These are phyloP conservation scores for Zostera marina DNA, from an alignment of 116 monocot genomes.

Conservation along the genomic window DNA sequence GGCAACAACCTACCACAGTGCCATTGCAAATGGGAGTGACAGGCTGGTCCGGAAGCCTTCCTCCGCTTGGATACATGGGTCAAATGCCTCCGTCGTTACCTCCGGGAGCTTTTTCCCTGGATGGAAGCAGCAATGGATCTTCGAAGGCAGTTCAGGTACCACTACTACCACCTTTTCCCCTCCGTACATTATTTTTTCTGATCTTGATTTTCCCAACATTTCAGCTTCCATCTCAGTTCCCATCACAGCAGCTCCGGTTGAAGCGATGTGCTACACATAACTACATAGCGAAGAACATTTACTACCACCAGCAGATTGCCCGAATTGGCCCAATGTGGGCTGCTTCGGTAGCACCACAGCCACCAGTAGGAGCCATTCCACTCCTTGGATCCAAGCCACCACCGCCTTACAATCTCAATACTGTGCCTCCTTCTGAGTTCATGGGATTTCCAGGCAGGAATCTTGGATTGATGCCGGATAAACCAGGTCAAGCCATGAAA, in stretches of 20 bases:
- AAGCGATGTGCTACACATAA: conserved; percentile 77
- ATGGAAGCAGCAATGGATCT: conserved; percentile 24
- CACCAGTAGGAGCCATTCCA: conserved; percentile 18
- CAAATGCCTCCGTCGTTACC: conserved; percentile 39
- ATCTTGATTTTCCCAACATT: neutral
- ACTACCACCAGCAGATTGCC: conserved; percentile 49
- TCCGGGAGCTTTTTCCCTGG: conserved; percentile 40
- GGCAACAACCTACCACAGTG: conserved; percentile 26
- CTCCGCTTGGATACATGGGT: conserved; percentile 86
- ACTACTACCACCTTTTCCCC: neutral
- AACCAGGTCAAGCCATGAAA: conserved; percentile 3
- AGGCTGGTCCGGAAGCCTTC: conserved; percentile 62
- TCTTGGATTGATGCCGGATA: conserved; percentile 19
- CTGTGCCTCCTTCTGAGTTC: conserved; percentile 37
- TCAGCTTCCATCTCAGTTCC: conserved; percentile 19
- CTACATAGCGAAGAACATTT: conserved; percentile 74
- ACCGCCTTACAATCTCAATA: conserved; percentile 66
- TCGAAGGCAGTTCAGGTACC: conserved; percentile 48
- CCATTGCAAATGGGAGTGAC: conserved; percentile 52
- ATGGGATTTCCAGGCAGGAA: conserved; percentile 27
- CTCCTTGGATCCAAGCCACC: conserved; percentile 61
- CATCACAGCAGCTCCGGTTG: conserved; percentile 23
- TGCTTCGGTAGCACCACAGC: neutral
- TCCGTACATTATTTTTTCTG: neutral
- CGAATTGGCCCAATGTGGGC: conserved; percentile 53